These are phyloP conservation scores for Priceomyces melissophilus DNA, from an alignment of 805 yeast species.

Conservation along the genomic window DNA sequence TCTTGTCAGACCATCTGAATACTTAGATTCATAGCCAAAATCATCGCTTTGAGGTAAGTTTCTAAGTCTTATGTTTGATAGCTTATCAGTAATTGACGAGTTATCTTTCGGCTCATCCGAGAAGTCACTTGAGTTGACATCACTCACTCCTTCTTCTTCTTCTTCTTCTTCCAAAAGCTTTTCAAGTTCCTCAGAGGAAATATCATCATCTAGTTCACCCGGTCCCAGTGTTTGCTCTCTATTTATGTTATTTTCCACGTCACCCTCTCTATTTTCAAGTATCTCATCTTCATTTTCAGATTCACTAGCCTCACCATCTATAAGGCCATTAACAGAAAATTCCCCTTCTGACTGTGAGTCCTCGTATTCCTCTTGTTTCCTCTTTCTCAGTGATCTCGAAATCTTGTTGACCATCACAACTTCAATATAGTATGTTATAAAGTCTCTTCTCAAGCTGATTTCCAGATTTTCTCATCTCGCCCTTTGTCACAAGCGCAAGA, in stretches of 20 bases:
- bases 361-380: slow-evolving; percentile 14
- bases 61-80: slow-evolving; percentile 53
- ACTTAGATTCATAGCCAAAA: slow-evolving; percentile 42
- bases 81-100: slow-evolving; percentile 50
- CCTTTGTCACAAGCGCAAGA: not conserved
- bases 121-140: slow-evolving; percentile 42
- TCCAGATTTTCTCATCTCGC: slow-evolving; percentile 7
- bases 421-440: not conserved
- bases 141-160: slow-evolving; percentile 43
- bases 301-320: slow-evolving; percentile 43
- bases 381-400: slow-evolving; percentile 8
- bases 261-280: slow-evolving; percentile 6
- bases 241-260: too few relatives aligned
- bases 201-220: slow-evolving; percentile 25
- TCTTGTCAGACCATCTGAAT: slow-evolving; percentile 79
- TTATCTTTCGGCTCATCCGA: slow-evolving; percentile 56
- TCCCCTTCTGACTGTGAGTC: slow-evolving; percentile 24
- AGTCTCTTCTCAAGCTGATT: slow-evolving; percentile 1
- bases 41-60: slow-evolving; percentile 39
- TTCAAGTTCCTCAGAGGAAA: slow-evolving; percentile 64
- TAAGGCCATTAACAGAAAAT: slow-evolving; percentile 33
- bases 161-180: slow-evolving; percentile 55
- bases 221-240: not conserved
- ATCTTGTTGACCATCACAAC: not conserved
- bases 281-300: slow-evolving; percentile 13